phyloP scores from a whole-genome alignment of 108 stramenopile genomes.

The Skeletonema costatum region DNA sequence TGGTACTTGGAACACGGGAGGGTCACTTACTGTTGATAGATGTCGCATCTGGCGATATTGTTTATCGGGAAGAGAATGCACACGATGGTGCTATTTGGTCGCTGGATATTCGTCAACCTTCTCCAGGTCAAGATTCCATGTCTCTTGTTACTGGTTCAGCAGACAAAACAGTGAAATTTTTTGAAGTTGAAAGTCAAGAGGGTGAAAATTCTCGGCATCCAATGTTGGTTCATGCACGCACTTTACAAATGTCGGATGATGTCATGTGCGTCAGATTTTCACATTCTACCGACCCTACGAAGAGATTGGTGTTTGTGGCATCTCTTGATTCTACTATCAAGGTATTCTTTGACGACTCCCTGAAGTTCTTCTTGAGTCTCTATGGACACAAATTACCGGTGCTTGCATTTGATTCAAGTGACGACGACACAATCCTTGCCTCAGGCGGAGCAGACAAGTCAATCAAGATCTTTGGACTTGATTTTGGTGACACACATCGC shows the following conservation, averaged over 20 bases:
- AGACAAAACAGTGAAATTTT: slow-evolving; percentile 96
- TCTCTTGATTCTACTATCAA: slow-evolving; percentile 95
- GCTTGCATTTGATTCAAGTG: slow-evolving; percentile 91
- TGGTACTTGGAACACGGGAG: slow-evolving; percentile 86
- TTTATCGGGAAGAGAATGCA: slow-evolving; percentile 69
- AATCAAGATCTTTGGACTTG: slow-evolving; percentile 98
- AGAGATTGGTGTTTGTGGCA: slow-evolving; percentile 82
- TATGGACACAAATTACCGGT: slow-evolving; percentile 99
- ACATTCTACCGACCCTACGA: slow-evolving; percentile 68
- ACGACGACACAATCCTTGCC: slow-evolving; percentile 94
- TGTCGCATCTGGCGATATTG: slow-evolving; percentile 84
- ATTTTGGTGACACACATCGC: slow-evolving; percentile 99
- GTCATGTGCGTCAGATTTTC: slow-evolving; percentile 93
- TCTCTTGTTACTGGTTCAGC: slow-evolving; percentile 90
- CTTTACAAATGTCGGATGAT: slow-evolving; percentile 94
- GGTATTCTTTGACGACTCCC: slow-evolving; percentile 97
- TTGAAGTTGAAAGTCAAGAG: slow-evolving; percentile 85
- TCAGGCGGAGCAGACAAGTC: slow-evolving; percentile 98
- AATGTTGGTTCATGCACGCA: slow-evolving; percentile 88
- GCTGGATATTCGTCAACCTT: slow-evolving; percentile 71
- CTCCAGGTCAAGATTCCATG: slow-evolving; percentile 49
- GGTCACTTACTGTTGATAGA: slow-evolving; percentile 84
- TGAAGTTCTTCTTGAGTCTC: slow-evolving; percentile 96
- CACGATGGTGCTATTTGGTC: slow-evolving; percentile 92
- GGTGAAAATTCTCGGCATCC: slow-evolving; percentile 56